Evolutionary conservation across 148 eudicot genomes (phyloP).

Genomic region (Arctostaphylos glauca): DNA sequence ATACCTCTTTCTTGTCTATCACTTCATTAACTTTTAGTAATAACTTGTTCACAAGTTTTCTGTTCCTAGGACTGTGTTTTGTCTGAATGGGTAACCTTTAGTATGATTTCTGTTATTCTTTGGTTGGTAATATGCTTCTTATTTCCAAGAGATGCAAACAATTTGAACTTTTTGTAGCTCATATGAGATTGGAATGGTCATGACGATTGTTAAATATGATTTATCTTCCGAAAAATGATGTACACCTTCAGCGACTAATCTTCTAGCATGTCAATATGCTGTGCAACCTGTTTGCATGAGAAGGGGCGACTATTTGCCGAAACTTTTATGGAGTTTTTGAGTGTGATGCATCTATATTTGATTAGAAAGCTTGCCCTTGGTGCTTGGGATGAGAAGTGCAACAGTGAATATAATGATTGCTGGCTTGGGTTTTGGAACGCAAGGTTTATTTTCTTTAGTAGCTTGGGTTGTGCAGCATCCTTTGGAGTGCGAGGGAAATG

Average conservation of each 20-base stretch:
- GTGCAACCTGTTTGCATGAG: neutral
- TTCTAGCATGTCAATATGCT: neutral
- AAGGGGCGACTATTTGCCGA: neutral
- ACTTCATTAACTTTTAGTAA: neutral
- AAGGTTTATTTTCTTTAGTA: neutral
- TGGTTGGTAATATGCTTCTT: neutral
- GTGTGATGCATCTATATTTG: neutral
- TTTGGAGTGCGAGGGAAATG: neutral
- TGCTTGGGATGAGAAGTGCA: neutral
- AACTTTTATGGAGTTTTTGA: neutral
- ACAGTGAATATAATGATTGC: neutral
- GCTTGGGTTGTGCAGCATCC: neutral
- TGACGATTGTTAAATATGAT: conserved; percentile 1
- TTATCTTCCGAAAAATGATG: neutral
- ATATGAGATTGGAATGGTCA: neutral
- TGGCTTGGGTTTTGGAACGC: neutral
- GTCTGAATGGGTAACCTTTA: neutral
- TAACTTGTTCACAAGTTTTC: neutral
- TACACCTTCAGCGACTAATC: neutral
- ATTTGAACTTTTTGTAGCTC: neutral
- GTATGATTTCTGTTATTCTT: neutral
- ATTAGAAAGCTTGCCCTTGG: neutral
- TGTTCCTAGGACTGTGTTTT: neutral
- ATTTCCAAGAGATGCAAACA: neutral
- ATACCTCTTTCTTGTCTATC: conserved; percentile 3